Evolutionary conservation across 2,329 filamentous ascomycete species (phyloP), one percentile per base, ranked within the genome.

Genomic region (Arthrobotrys conoides): DNA sequence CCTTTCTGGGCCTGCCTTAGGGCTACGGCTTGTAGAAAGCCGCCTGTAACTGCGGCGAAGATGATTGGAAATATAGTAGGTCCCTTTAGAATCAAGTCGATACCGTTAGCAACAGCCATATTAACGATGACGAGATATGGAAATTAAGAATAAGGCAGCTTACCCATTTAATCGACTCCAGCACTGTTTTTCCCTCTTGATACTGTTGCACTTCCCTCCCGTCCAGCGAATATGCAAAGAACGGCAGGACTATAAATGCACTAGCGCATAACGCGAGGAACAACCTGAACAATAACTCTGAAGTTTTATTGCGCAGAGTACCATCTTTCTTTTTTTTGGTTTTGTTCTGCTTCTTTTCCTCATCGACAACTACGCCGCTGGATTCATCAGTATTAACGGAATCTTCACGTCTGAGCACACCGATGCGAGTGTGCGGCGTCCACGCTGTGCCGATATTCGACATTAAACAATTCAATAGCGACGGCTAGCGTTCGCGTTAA

Each of bases 61-160:
- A 64, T 20, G 2, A 64, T 48, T 33, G 59, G 59, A n/a, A 64
- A 64, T 16, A 64, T 6, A 5, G 59, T 64, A 9, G 59, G 59
- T 2, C 59, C 59, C 59, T 64, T 20, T 44, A 63, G n/a, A 27
- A 3, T 5, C 5, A 27, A 38, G 12, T 4, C 12, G 16, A 38
- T 18, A 20, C 27, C 53, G 38, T 59, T 12, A 59, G 53, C 27
- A 36, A 16, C 8, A 38, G 4, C 36, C 12, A 14, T 38, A 36
- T 59, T 3, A 22, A n/a, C 14, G 14, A 20, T 51, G 3, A 12
- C 6, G 2, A 27, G 22, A 27, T 14, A 41, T 16, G 38, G 38
- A 41, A 2, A 16, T 41, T 2, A n/a, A 41, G 9, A 41, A 41
- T n/a, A 41, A 30, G 12, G 3, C 44, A 16, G 24, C 57, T 63